These are phyloP conservation scores for Auxenochlorella pyrenoidosa DNA, from an alignment of 139 green algal genomes.

Conservation along the genomic window DNA sequence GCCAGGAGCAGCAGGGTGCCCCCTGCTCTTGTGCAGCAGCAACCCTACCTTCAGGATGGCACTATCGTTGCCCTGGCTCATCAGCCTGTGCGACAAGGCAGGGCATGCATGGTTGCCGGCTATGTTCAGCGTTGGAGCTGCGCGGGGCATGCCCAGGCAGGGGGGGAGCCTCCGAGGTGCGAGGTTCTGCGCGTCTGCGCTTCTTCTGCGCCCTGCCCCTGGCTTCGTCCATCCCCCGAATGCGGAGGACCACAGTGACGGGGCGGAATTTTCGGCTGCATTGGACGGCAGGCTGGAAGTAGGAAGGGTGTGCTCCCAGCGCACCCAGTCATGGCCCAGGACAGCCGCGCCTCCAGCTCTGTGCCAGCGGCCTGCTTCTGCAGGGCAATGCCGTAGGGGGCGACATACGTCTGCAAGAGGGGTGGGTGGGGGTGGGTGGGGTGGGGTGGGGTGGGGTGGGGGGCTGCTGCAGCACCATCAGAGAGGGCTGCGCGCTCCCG, in stretches of 20 bases:
- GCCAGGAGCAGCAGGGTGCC: background rate
- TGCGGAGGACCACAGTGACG: too few relatives aligned
- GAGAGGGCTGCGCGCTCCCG: too few relatives aligned
- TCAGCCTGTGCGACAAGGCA: background rate
- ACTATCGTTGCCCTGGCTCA: conserved; percentile 16
- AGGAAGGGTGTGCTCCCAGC: background rate
- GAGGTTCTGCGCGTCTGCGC: too few relatives aligned
- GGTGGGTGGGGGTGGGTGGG: background rate
- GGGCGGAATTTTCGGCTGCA: too few relatives aligned
- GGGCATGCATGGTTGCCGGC: background rate
- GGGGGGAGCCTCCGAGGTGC: too few relatives aligned
- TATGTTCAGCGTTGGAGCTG: too few relatives aligned
- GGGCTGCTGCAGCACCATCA: too few relatives aligned
- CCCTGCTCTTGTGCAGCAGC: background rate
- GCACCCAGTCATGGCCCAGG: background rate
- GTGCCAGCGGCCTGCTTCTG: background rate
- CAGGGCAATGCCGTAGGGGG: background rate
- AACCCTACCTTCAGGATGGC: background rate
- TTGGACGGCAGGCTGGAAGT: too few relatives aligned
- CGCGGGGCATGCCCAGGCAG: background rate
- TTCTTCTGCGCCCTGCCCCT: too few relatives aligned
- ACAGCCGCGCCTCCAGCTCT: background rate
- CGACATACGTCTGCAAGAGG: too few relatives aligned
- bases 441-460: too few relatives aligned
- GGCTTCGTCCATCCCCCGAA: too few relatives aligned